Conservation (phyloP, 345 rosid genomes). For the Eucalyptus erythrocorys region DNA sequence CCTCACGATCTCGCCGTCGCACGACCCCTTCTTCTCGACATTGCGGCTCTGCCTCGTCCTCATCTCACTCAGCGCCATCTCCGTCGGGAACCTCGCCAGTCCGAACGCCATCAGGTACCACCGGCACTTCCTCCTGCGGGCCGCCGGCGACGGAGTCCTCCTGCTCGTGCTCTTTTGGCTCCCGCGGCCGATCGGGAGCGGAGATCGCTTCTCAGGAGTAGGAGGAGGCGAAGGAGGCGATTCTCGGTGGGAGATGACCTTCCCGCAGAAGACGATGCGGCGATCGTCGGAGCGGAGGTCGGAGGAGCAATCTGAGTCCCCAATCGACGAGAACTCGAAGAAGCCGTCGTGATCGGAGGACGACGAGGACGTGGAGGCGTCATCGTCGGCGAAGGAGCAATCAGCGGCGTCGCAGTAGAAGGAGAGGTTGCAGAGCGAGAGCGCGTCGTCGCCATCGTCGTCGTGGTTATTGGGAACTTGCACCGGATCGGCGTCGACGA, state of each 20-base stretch:
- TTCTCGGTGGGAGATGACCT: not conserved
- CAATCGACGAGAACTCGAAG: not conserved
- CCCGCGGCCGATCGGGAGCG: not conserved
- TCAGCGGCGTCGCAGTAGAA: not conserved
- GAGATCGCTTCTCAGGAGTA: not conserved
- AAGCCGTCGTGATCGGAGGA: not conserved
- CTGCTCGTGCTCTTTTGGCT: not conserved
- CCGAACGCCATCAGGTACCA: conserved; percentile 45
- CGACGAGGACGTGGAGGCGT: not conserved
- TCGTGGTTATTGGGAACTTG: not conserved
- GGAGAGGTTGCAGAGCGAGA: conserved; percentile 4
- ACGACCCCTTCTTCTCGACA: not conserved
- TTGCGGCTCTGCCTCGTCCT: conserved; percentile 32
- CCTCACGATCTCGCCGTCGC: not conserved
- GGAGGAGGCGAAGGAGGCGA: not conserved
- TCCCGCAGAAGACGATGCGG: conserved; percentile 5
- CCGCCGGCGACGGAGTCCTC: not conserved
- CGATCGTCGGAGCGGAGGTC: not conserved
- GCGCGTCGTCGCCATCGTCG: not conserved
- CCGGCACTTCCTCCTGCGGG: conserved; percentile 11
- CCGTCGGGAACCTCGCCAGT: conserved; percentile 26
- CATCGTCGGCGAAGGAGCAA: not conserved
- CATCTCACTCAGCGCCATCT: conserved; percentile 33
- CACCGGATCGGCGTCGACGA: not conserved
- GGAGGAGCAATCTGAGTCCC: not conserved